Evolutionary conservation across 2,329 filamentous ascomycete genomes (phyloP).

Genomic region (Trichoderma simmonsii): DNA sequence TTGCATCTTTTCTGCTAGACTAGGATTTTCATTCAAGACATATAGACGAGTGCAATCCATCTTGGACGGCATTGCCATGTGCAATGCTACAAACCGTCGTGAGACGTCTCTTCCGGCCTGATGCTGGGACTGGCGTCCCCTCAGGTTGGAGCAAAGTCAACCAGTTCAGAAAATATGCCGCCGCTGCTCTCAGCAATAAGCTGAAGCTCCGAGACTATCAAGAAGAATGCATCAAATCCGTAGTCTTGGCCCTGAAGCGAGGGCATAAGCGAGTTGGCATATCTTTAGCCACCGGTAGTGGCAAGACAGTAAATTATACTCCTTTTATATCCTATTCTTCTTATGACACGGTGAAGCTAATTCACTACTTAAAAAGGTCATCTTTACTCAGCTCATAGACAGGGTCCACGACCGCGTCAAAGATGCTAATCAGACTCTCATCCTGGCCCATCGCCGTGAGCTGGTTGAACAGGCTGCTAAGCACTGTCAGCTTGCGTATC

Average conservation of each 20-base stretch:
- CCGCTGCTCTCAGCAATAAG: conserved; percentile 25
- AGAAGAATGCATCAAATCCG: conserved; percentile 84
- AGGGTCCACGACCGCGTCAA: conserved; percentile 57
- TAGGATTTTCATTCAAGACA: not conserved
- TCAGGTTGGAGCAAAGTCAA: not conserved
- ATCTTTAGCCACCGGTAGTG: conserved; percentile 82
- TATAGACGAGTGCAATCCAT: not conserved
- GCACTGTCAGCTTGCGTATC: conserved; percentile 80
- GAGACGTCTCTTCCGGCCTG: conserved; percentile 29
- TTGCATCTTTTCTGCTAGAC: not conserved
- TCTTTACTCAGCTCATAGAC: conserved; percentile 93
- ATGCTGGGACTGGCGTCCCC: conserved; percentile 15
- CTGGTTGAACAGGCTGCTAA: conserved; percentile 89
- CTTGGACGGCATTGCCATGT: conserved; percentile 31
- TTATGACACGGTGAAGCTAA: not conserved
- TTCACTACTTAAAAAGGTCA: conserved; percentile 56
- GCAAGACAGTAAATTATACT: conserved; percentile 66
- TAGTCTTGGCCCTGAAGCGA: conserved; percentile 63
- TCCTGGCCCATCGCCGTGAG: conserved; percentile 88
- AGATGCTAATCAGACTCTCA: conserved; percentile 70
- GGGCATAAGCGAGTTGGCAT: conserved; percentile 80
- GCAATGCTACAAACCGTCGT: conserved; percentile 35
- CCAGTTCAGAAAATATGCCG: conserved; percentile 23
- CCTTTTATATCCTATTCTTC: not conserved
- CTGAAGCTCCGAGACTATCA: conserved; percentile 78